Base-by-base conservation (phyloP, 495 filamentous ascomycete genomes). In the Aspergillus sclerotioniger region DNA sequence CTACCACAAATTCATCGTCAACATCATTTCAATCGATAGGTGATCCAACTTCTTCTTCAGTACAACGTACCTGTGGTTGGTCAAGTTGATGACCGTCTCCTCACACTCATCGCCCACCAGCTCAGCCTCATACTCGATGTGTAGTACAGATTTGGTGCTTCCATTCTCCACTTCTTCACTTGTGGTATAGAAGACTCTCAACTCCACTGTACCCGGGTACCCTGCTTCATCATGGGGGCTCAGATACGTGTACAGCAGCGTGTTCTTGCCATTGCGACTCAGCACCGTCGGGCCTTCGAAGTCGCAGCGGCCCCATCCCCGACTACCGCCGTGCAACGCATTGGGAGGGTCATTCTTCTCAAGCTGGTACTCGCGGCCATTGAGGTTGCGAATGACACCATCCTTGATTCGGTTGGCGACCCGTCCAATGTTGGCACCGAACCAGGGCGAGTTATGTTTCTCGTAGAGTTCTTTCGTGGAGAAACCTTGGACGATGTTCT, bases 361-460 rank as follows among this genome's bases (percentile, higher is more conserved):
- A 28, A 98, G 78, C 13, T 76, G 58, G 66, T 94, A 92, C 3
- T 76, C 68, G 55, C 83, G 80, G 20, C 86, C 86, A 71, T 96
- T 96, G 47, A 97, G 72, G 17, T 79, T 76, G 53, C 83, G 66
- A 63, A 97, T 83, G 54, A 84, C 77, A 1, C 87, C 93, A 65
- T 82, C 73, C 51, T 83, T 83, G 69, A 96, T 84, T 21, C 93
- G 88, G 73, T 98, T 98, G 47, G 91, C 91, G 9, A 94, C 83
- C 31, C 93, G 89, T 19, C 93, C 93, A 66, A 98, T 96, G 37
- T 90, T 97, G 68, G 91, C 92, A 59, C 93, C 93, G 64, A 95
- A 96, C 78, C 84, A 90, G 16, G 90, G 85, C 16, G 71, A 71
- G 74, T 96, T 92, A 76, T 90, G 76, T 45, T 79, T 68, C 56